Percentiles rank a stretch among this genome's conserved stretches.
Evolutionary conservation across 2,329 filamentous ascomycete species (phyloP).

Genomic region (Incumbomyces delicatus): DNA sequence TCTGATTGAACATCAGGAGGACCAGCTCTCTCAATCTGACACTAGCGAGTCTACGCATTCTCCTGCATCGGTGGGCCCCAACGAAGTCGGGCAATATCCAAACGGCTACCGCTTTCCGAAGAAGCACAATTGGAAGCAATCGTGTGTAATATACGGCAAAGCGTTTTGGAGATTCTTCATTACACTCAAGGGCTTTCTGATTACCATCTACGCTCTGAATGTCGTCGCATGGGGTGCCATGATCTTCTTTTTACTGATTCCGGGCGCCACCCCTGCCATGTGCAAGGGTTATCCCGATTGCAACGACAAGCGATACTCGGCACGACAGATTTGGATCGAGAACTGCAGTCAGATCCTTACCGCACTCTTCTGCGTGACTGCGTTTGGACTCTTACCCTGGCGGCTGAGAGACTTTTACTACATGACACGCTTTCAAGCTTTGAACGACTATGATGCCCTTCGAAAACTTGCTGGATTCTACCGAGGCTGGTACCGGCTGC

Average conservation of each 20-base stretch:
- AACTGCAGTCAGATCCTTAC: constrained; percentile 76
- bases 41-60: no score
- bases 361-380: constrained; percentile 76
- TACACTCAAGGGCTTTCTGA: constrained; percentile 66
- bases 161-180: constrained; percentile 48
- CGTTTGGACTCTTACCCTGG: constrained; percentile 77
- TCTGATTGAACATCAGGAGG: neutral
- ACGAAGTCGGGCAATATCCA: constrained; percentile 26
- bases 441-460: constrained; percentile 46
- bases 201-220: constrained; percentile 71
- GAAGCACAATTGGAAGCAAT: constrained; percentile 26
- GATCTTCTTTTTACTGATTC: constrained; percentile 75
- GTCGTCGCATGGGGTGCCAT: constrained; percentile 85
- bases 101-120: constrained; percentile 28
- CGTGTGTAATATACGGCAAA: constrained; percentile 23
- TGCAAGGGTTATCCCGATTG: constrained; percentile 45
- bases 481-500: constrained; percentile 63
- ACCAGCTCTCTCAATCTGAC: neutral
- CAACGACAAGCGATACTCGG: constrained; percentile 58
- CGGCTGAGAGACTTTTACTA: constrained; percentile 71
- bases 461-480: constrained; percentile 65
- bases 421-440: constrained; percentile 54
- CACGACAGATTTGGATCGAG: constrained; percentile 76
- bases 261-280: constrained; percentile 47
- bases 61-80: constrained; percentile 15